Conservation (phyloP, 2,329 filamentous ascomycete genomes). For the Ophiosphaerella herpotricha region DNA sequence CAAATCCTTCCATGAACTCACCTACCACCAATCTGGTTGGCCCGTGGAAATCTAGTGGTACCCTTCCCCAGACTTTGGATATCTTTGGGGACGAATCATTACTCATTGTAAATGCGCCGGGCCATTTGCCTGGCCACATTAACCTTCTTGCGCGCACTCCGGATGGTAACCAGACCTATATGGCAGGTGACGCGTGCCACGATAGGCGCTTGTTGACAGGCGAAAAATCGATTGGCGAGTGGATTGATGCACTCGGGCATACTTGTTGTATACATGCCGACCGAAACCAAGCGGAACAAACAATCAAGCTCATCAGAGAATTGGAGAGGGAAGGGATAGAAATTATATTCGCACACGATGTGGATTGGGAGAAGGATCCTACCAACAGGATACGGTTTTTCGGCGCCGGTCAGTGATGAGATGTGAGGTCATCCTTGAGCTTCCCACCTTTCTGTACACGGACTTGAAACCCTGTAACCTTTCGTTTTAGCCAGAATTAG, state of each 20-base stretch:
- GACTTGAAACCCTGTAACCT: too few species aligned
- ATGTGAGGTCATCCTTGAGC: too few species aligned
- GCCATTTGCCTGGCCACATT: conserved; percentile 59
- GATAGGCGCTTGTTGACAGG: conserved; percentile 57
- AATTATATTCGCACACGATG: conserved; percentile 59
- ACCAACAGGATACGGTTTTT: conserved; percentile 36
- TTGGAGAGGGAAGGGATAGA: conserved; percentile 53
- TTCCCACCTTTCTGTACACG: too few species aligned
- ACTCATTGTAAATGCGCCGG: conserved; percentile 56
- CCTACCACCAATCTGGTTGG: conserved; percentile 15
- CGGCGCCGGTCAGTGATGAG: conserved; percentile 12
- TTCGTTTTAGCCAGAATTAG: too few species aligned
- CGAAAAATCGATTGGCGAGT: conserved; percentile 59
- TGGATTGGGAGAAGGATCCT: conserved; percentile 52
- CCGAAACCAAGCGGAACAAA: conserved; percentile 51
- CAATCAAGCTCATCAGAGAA: conserved; percentile 49
- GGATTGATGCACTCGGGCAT: conserved; percentile 53
- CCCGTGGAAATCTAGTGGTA: conserved; percentile 51
- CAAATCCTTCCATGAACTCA: not conserved
- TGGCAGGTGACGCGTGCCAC: conserved; percentile 61
- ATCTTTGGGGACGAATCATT: conserved; percentile 56
- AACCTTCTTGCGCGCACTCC: conserved; percentile 54
- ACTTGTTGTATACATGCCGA: conserved; percentile 59
- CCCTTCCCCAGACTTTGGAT: conserved; percentile 54
- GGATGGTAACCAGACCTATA: conserved; percentile 49